Base-by-base conservation (phyloP, 352 stramenopile genomes). In the Pythium oligandrum region DNA sequence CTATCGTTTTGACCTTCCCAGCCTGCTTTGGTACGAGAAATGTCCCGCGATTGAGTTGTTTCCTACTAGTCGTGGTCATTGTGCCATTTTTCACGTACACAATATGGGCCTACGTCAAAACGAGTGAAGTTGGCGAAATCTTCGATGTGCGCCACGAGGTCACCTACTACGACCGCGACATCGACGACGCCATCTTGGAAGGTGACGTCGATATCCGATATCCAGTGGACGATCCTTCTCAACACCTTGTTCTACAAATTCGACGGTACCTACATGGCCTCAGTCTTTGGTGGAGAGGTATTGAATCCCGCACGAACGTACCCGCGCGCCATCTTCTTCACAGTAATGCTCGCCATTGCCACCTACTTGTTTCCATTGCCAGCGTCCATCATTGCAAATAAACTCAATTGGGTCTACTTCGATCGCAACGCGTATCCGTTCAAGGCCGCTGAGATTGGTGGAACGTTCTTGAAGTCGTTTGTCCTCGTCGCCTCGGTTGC, bases 191-290 rank as follows among this genome's bases (percentile, higher is more conserved):
- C 30, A 31, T 57, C 33, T 26, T 26, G 17, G 17, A 26, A 26
- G 17, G 48, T 53, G 42, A 55, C 49, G 36, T 52, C 51, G 51
- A 54, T 48, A 36, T 55, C 50, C 37, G 36, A 46, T 34, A 55
- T 56, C 34, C n/a, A 26, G 3, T 96, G 83, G 83, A 55, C 67
- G 11, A 66, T 71, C 4, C 88, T 86, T n/a, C 36, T 97, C 11
- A 97, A 96, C 63, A 94, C 94, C 44, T 63, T 98, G 12, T 97
- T 97, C 65, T 98, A 90, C 90, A 96, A 96, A 67, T 83, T 95
- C 30, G 96, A 97, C 60, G 86, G 79, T 36, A 96, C 94, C 61
- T 83, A 97, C 55, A 76, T 68, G 44, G 88, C 77, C 1, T 88
- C 82, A 4, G 75, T 73, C 2, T 97, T 96, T 65, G 86, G 84